These are phyloP conservation scores for Eimeria praecox DNA, from an alignment of 169 alveolate species.

Conservation along the genomic window DNA sequence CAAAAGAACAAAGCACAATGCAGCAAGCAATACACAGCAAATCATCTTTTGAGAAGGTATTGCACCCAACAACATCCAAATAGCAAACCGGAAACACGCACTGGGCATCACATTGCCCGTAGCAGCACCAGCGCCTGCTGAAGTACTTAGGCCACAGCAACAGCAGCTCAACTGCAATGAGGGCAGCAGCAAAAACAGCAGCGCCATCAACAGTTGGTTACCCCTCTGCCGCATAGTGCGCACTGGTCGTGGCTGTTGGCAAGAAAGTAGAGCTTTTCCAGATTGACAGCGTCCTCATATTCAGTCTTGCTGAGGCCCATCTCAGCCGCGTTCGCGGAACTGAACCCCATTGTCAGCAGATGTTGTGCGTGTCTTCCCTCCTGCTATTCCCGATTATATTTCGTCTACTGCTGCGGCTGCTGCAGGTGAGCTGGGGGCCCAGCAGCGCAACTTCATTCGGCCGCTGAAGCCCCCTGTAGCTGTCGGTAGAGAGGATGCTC, in stretches of 20 bases:
- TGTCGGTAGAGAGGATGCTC: neutral
- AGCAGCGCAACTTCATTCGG: constrained; percentile 40
- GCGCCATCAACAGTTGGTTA: neutral
- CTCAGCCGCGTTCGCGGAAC: constrained; percentile 78
- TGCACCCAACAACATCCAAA: neutral
- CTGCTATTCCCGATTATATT: neutral
- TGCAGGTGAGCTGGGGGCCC: constrained; percentile 26
- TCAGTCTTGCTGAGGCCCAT: constrained; percentile 80
- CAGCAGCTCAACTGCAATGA: neutral
- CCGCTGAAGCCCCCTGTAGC: constrained; percentile 49
- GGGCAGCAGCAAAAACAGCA: neutral
- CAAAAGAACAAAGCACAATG: neutral
- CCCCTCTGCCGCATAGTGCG: constrained; percentile 81
- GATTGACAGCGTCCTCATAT: constrained; percentile 80
- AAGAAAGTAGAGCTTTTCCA: constrained; percentile 78
- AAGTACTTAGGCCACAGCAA: neutral
- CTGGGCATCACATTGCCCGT: neutral
- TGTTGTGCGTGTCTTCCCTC: neutral
- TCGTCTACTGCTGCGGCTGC: neutral
- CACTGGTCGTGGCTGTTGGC: constrained; percentile 78
- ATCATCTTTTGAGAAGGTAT: neutral
- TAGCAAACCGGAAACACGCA: neutral
- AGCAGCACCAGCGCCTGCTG: neutral
- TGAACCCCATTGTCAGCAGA: constrained; percentile 52
- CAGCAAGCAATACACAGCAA: neutral